A percentile compares a stretch with the other conserved stretches of the same genome.
Conservation (phyloP, 176 grass and related monocot genomes). For the Oryza australiensis region DNA sequence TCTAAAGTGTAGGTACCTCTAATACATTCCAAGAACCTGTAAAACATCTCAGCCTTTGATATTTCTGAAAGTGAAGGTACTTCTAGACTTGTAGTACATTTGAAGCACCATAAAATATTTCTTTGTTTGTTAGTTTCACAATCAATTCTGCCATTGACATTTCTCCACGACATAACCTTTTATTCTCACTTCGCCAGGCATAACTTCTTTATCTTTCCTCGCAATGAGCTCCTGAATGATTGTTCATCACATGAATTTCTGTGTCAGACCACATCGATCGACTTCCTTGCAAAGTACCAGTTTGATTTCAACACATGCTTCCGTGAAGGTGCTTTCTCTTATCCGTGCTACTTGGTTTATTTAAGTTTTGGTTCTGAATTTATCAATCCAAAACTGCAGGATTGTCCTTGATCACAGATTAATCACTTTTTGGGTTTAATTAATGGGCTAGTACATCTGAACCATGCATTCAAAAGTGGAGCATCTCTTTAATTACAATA, state of each 20-base stretch:
- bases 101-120: neutral
- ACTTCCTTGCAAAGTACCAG: slow-evolving; percentile 83
- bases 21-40: neutral
- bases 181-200: slow-evolving; percentile 49
- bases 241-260: slow-evolving; percentile 66
- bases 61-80: neutral
- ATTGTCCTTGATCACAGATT: neutral
- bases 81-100: neutral
- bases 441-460: slow-evolving; percentile 9
- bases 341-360: slow-evolving; percentile 15
- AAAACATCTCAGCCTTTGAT: neutral
- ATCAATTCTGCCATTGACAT: neutral
- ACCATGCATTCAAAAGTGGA: slow-evolving; percentile 29
- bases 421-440: neutral
- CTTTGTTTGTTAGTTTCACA: neutral
- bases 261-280: slow-evolving; percentile 82
- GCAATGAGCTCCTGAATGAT: slow-evolving; percentile 63
- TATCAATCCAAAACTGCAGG: slow-evolving; percentile 14
- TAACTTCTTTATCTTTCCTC: slow-evolving; percentile 80
- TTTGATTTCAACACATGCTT: slow-evolving; percentile 94
- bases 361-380: slow-evolving; percentile 28
- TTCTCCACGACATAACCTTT: neutral
- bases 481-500: slow-evolving; percentile 66
- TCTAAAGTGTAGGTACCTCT: neutral
- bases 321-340: slow-evolving; percentile 68